A percentile compares a stretch with the other conserved stretches of the same genome.
These are phyloP conservation scores for Cladosporium austrohemisphaericum DNA, from an alignment of 2,329 filamentous ascomycete species.

Conservation along the genomic window DNA sequence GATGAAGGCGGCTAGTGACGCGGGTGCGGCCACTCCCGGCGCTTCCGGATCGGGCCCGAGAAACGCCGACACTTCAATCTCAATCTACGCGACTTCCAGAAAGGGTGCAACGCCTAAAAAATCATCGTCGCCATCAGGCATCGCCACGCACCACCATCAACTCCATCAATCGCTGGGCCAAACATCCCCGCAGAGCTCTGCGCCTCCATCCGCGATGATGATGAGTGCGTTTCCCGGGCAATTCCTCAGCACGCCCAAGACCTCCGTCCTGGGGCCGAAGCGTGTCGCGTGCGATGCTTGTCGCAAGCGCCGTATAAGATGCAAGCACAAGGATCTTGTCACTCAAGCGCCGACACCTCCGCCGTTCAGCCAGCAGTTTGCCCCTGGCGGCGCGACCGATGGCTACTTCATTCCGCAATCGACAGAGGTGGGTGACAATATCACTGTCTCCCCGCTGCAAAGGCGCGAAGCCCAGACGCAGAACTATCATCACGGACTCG, in stretches of 20 bases:
- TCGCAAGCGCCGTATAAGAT: slow-evolving; percentile 58
- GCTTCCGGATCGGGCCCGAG: neutral
- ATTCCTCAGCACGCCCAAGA: slow-evolving; percentile 50
- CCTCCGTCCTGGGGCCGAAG: slow-evolving; percentile 58
- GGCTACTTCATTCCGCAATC: slow-evolving; percentile 19
- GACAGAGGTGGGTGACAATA: slow-evolving; percentile 27
- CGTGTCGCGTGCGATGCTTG: slow-evolving; percentile 60
- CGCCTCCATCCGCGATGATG: slow-evolving; percentile 25
- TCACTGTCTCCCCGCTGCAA: slow-evolving; percentile 23
- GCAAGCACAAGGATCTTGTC: slow-evolving; percentile 59
- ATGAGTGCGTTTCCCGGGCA: slow-evolving; percentile 28
- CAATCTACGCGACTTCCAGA: slow-evolving; percentile 10
- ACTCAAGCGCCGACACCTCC: slow-evolving; percentile 21
- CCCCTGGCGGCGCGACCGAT: slow-evolving; percentile 16
- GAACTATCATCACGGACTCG: slow-evolving; percentile 10
- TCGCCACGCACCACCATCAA: slow-evolving; percentile 24
- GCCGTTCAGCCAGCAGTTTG: slow-evolving; percentile 14
- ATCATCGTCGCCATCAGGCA: slow-evolving; percentile 35
- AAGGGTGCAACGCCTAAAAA: slow-evolving; percentile 15
- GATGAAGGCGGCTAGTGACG: slow-evolving; percentile 4
- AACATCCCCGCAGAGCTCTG: slow-evolving; percentile 16
- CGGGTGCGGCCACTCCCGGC: neutral
- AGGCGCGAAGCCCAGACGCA: slow-evolving; percentile 6
- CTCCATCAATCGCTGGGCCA: slow-evolving; percentile 17
- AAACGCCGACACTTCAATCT: slow-evolving; percentile 12